Evolutionary conservation across 345 rosid genomes (phyloP).

Genomic region (Citrus mangshanensis): DNA sequence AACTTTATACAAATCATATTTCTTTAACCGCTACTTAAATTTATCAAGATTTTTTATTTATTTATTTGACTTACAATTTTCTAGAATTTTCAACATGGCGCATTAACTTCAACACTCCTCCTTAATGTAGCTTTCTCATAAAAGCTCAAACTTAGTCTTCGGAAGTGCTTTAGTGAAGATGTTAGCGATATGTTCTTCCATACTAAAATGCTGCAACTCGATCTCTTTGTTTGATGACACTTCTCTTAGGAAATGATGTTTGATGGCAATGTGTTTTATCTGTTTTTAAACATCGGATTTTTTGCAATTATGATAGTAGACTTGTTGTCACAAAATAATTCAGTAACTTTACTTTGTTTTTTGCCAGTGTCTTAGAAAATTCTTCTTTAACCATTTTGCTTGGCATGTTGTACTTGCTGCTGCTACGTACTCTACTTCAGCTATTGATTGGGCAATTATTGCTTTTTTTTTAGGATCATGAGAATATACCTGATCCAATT

Average conservation of each 20-base stretch:
- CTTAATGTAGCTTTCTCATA: neutral
- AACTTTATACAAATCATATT: too few relatives aligned
- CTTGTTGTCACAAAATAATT: too few relatives aligned
- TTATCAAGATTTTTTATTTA: too few relatives aligned
- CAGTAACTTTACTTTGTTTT: too few relatives aligned
- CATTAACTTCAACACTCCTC: too few relatives aligned
- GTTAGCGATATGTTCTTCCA: neutral
- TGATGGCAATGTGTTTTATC: neutral
- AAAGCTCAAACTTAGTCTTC: neutral
- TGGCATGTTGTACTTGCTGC: neutral
- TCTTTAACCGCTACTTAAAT: too few relatives aligned
- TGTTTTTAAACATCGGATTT: too few relatives aligned
- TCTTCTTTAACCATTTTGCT: too few relatives aligned
- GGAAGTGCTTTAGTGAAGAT: neutral
- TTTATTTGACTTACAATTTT: too few relatives aligned
- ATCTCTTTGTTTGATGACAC: neutral
- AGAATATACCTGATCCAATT: neutral
- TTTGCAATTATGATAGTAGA: too few relatives aligned
- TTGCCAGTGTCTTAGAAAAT: too few relatives aligned
- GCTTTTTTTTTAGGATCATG: neutral
- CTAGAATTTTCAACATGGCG: too few relatives aligned
- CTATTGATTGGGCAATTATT: neutral
- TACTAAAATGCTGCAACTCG: neutral
- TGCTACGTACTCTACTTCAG: neutral
- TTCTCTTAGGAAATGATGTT: neutral